A percentile compares a stretch with the other conserved stretches of the same genome.
Evolutionary conservation across 495 filamentous ascomycete genomes (phyloP).

Genomic region (Xylaria cubensis): DNA sequence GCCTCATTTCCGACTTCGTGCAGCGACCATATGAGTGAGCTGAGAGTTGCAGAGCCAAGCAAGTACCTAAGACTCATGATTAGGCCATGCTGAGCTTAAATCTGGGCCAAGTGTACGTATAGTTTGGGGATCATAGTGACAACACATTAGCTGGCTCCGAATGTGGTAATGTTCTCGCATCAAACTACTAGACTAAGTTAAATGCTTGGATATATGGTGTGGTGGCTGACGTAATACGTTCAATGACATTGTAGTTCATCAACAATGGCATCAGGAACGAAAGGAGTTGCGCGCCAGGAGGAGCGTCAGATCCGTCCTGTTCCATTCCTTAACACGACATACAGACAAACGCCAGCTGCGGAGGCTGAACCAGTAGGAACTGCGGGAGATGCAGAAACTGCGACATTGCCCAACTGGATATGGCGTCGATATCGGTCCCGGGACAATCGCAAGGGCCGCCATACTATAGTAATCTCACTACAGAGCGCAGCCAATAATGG

Average conservation of each 20-base stretch:
- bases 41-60: conserved; percentile 12
- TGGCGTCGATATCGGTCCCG: conserved; percentile 60
- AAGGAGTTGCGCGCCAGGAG: not conserved
- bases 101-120: not conserved
- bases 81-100: not conserved
- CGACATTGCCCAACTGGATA: conserved; percentile 6
- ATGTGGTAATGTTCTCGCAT: conserved; percentile 1
- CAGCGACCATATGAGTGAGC: conserved; percentile 9
- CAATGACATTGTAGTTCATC: not conserved
- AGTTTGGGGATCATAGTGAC: conserved; percentile 6
- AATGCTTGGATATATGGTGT: not conserved
- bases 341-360: not conserved
- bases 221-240: conserved; percentile 11
- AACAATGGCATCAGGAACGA: conserved; percentile 10
- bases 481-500: conserved; percentile 34
- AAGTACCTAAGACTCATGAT: not conserved
- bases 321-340: conserved; percentile 3
- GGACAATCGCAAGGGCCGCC: conserved; percentile 74
- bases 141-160: not conserved
- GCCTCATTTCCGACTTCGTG: conserved; percentile 19
- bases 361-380: not conserved
- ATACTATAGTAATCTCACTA: conserved; percentile 59
- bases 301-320: not conserved
- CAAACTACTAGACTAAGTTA: conserved; percentile 8
- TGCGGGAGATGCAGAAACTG: not conserved